These are phyloP conservation scores for Chalciporus sp. DNA, from an alignment of 1,284 basidiomycete genomes.

Conservation along the genomic window DNA sequence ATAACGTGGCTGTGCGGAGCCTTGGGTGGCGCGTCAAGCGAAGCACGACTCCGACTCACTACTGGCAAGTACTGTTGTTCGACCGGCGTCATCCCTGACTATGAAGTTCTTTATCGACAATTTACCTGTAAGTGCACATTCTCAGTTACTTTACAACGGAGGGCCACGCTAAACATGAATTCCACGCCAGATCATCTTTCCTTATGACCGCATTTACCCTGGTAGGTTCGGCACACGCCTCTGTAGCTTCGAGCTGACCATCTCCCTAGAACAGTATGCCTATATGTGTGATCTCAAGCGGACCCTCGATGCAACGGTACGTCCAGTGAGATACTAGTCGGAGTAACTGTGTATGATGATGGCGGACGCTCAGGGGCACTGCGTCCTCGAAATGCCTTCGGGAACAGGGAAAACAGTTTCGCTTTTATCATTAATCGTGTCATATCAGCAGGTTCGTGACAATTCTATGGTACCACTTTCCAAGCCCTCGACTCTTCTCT, in stretches of 20 bases:
- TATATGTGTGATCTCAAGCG: constrained; percentile 99
- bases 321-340: constrained; percentile 1
- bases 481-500: neutral
- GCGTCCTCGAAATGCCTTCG: constrained; percentile 99
- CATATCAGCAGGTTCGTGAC: constrained; percentile 86
- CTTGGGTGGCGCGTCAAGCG: neutral
- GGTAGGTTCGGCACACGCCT: constrained; percentile 44
- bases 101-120: constrained; percentile 99
- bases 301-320: constrained; percentile 88
- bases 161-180: constrained; percentile 3
- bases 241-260: constrained; percentile 8
- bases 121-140: constrained; percentile 64
- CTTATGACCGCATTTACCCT: constrained; percentile 89
- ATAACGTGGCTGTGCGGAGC: constrained; percentile 17
- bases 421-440: constrained; percentile 93
- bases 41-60: neutral
- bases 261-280: constrained; percentile 85
- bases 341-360: neutral
- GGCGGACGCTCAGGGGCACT: constrained; percentile 76
- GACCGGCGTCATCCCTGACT: neutral
- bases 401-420: constrained; percentile 99
- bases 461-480: neutral
- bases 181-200: constrained; percentile 75
- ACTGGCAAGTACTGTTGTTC: neutral
- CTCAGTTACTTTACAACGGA: neutral